Conservation (phyloP, 345 rosid species). For the Trapa bicornis region DNA sequence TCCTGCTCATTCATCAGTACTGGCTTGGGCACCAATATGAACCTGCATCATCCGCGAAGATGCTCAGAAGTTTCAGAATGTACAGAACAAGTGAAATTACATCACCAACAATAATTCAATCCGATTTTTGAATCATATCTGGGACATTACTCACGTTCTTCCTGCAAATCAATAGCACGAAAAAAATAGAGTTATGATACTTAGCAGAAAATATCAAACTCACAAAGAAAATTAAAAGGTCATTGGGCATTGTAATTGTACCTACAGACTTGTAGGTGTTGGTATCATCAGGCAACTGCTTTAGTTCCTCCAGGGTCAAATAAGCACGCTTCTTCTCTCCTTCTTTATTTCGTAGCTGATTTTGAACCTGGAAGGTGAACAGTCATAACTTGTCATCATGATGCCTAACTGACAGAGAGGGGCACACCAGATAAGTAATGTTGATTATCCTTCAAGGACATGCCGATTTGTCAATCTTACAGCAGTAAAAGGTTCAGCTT, state of each 20-base stretch:
- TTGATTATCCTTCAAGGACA: not conserved
- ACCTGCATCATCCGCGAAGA: constrained; percentile 32
- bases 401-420: no score
- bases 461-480: not conserved
- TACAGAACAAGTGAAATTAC: constrained; percentile 1
- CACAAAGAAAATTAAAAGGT: not conserved
- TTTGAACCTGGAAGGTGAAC: constrained; percentile 52
- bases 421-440: not conserved
- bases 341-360: constrained; percentile 77
- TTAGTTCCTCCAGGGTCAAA: constrained; percentile 84
- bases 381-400: not conserved
- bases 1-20: constrained; percentile 63
- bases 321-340: constrained; percentile 87
- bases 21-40: constrained; percentile 69
- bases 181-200: constrained; percentile 2
- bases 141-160: constrained; percentile 66
- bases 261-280: constrained; percentile 90
- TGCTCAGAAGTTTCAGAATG: not conserved
- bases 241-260: not conserved
- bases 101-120: not conserved
- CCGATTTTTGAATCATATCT: constrained; percentile 4
- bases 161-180: constrained; percentile 46
- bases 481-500: not conserved
- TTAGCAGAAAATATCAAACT: no score
- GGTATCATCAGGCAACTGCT: constrained; percentile 57